Percentiles rank a stretch among this genome's conserved stretches.
phyloP scores from a whole-genome alignment of 2,329 filamentous ascomycete species.

The Sclerotinia borealis region DNA sequence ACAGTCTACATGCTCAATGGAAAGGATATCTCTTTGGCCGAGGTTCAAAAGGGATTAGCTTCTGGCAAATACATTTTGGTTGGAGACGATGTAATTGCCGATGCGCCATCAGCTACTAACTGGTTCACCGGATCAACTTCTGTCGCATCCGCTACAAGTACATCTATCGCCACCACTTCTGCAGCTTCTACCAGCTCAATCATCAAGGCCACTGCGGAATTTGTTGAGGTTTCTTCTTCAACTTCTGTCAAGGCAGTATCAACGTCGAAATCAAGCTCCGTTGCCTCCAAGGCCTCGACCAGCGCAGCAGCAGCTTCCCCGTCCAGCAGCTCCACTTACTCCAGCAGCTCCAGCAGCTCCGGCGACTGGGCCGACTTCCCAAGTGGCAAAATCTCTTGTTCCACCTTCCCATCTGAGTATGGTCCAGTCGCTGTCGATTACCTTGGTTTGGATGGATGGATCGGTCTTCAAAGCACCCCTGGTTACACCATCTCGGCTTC shows the following conservation, averaged over 20 bases:
- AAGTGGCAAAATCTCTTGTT: constrained; percentile 65
- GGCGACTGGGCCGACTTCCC: constrained; percentile 68
- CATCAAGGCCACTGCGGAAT: background rate
- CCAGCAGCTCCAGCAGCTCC: constrained; percentile 21
- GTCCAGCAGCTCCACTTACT: background rate
- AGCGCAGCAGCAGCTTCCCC: constrained; percentile 21
- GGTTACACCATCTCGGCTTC: constrained; percentile 42
- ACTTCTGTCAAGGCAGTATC: constrained; percentile 25
- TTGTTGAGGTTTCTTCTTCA: background rate
- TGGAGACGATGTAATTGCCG: constrained; percentile 44
- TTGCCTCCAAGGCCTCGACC: background rate
- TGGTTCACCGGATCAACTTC: constrained; percentile 27
- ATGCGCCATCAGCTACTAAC: constrained; percentile 40
- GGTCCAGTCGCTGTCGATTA: constrained; percentile 68
- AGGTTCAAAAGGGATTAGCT: constrained; percentile 66
- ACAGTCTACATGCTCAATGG: constrained; percentile 69
- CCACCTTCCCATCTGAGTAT: constrained; percentile 70
- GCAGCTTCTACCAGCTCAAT: constrained; percentile 21
- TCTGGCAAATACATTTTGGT: constrained; percentile 65
- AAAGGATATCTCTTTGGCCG: constrained; percentile 48
- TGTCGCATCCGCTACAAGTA: constrained; percentile 24
- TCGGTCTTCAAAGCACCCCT: constrained; percentile 64
- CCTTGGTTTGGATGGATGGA: constrained; percentile 68
- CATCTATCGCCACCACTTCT: constrained; percentile 26
- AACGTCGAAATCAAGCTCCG: constrained; percentile 23